A percentile compares a stretch with the other conserved stretches of the same genome.
phyloP scores from a whole-genome alignment of 345 rosid species.

The Hirschfeldia incana region DNA sequence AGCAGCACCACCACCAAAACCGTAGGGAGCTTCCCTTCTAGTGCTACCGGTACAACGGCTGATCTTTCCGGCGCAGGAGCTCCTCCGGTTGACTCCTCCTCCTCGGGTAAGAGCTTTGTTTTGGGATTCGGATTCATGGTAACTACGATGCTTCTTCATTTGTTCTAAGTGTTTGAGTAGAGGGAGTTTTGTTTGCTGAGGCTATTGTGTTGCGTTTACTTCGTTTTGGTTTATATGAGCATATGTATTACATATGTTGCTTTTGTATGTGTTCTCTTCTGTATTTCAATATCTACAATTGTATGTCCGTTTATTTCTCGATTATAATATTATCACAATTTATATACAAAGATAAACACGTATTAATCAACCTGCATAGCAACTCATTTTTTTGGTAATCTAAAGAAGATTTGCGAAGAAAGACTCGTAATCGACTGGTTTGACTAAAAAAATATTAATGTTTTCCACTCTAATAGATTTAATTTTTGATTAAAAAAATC shows the following conservation, averaged over 20 bases:
- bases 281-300: neutral
- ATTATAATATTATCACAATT: neutral
- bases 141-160: constrained; percentile 38
- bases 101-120: constrained; percentile 22
- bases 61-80: constrained; percentile 23
- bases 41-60: neutral
- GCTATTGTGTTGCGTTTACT: constrained; percentile 18
- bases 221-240: constrained; percentile 6
- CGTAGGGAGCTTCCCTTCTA: constrained; percentile 37
- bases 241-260: neutral
- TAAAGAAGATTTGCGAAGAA: no score
- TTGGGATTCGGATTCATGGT: constrained; percentile 32
- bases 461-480: no score
- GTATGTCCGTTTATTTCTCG: neutral
- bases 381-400: no score
- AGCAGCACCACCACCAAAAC: constrained; percentile 39
- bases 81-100: constrained; percentile 30
- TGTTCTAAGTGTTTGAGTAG: constrained; percentile 13
- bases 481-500: no score
- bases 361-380: no score
- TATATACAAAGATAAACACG: no score
- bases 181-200: constrained; percentile 5
- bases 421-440: no score
- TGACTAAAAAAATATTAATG: no score
- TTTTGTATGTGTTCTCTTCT: neutral